Conservation (phyloP, 2,329 filamentous ascomycete species). For the Stachybotrys chartarum region DNA sequence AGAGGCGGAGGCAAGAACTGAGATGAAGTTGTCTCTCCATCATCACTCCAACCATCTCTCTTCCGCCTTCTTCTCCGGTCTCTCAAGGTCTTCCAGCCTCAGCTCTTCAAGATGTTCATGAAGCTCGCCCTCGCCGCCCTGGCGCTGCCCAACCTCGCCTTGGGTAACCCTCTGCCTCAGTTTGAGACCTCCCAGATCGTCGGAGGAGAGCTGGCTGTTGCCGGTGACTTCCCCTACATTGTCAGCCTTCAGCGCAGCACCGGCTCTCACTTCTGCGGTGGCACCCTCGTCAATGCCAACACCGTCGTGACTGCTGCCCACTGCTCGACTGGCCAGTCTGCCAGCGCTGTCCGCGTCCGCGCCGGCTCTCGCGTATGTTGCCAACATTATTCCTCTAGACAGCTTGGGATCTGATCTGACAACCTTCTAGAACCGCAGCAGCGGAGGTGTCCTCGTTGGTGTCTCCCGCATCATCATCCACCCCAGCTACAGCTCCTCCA, state of each 20-base stretch:
- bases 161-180: slow-evolving; percentile 9
- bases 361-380: slow-evolving; percentile 16
- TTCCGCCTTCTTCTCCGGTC: too few relatives aligned
- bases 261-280: slow-evolving; percentile 18
- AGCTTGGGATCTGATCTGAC: background rate
- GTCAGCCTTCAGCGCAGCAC: slow-evolving; percentile 12
- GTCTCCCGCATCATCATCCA: slow-evolving; percentile 15
- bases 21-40: too few relatives aligned
- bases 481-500: slow-evolving; percentile 12
- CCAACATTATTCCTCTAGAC: background rate
- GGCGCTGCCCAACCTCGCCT: slow-evolving; percentile 1
- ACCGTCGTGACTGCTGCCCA: slow-evolving; percentile 25
- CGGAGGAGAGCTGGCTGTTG: slow-evolving; percentile 13
- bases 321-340: slow-evolving; percentile 12
- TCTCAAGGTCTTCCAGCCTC: too few relatives aligned
- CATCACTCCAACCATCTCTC: too few relatives aligned
- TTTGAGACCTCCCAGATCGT: slow-evolving; percentile 11
- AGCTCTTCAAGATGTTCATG: background rate
- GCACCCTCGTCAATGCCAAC: slow-evolving; percentile 19
- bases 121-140: slow-evolving; percentile 7
- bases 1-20: too few relatives aligned
- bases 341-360: slow-evolving; percentile 14
- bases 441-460: slow-evolving; percentile 16
- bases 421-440: slow-evolving; percentile 9
- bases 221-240: slow-evolving; percentile 24